Base-by-base conservation (phyloP, 139 green algal genomes). In the Pleodorina starrii region DNA sequence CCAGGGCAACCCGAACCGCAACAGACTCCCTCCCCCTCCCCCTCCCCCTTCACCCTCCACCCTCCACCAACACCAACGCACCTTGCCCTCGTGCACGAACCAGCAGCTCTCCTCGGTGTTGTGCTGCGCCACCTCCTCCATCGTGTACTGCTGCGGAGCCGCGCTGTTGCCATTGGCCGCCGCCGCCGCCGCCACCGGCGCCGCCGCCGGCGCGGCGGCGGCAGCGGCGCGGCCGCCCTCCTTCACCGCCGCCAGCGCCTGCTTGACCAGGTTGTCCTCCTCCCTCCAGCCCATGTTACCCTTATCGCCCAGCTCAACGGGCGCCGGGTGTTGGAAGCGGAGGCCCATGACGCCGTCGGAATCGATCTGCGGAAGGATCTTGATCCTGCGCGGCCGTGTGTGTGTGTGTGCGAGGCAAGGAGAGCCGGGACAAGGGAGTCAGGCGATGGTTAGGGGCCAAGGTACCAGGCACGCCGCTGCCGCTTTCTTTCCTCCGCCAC, bases 71-170 rank as follows among this genome's bases (percentile, higher is more conserved):
- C n/a, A n/a, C 63, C 11, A 36, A 16, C 72, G 7, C 90, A 98
- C 96, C 92, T 98, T 98, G 88, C 94, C 95, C 43, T 98, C 94
- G 59, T 98, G 92, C 51, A 99, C 95, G 93, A 99, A 99, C 98
- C 98, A 99, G 35, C 90, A 91, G 48, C 93, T 95, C 59, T 97
- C 91, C 81, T 97, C 93, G 17, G 72, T 93, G 54, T 89, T 92
- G 91, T 98, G 96, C 91, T 95, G 69, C 68, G 91, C 92, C 75
- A 98, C 93, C 90, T 98, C 96, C 48, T 94, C 93, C 95, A 97
- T 94, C 0, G 94, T 96, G 90, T 93, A 94, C 40, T 91, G 90
- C 44, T 91, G 68, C 11, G 51, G 60, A 9, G 35, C 74, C 0
- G 81, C 69, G 19, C 40, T n/a, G n/a, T n/a, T 59, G 46, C 27